Percentiles rank a stretch among this genome's conserved stretches.
phyloP scores from a whole-genome alignment of 73 alveolate species.

The Symbiodinium pilosum region DNA sequence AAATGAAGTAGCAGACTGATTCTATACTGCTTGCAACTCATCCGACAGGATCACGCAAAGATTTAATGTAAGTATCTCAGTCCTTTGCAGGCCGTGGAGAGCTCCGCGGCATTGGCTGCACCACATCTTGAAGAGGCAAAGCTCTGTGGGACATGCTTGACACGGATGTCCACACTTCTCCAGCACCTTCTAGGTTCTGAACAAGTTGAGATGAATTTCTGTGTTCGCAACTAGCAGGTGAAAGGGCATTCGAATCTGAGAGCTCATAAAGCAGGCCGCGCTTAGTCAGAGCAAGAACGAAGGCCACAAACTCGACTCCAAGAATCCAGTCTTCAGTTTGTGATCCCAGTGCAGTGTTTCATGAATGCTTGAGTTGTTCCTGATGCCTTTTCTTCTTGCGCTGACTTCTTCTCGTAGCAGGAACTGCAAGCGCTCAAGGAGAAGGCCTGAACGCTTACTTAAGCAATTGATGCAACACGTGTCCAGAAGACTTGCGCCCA shows the following conservation, averaged over 20 bases:
- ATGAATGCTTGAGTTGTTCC: too few species aligned
- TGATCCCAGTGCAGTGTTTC: too few species aligned
- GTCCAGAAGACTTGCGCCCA: not conserved
- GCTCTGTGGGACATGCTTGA: too few species aligned
- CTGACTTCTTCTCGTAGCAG: not conserved
- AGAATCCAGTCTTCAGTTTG: too few species aligned
- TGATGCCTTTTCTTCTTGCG: not conserved
- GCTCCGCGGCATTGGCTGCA: not conserved
- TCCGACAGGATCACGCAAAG: not conserved
- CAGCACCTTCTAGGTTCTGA: too few species aligned
- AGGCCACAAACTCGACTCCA: too few species aligned
- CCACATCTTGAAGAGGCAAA: not conserved
- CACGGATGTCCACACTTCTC: too few species aligned
- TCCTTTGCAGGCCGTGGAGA: not conserved
- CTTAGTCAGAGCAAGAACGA: too few species aligned
- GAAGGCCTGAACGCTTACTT: not conserved
- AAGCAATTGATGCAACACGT: not conserved
- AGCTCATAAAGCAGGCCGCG: too few species aligned
- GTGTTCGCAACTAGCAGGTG: too few species aligned
- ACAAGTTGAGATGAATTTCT: too few species aligned
- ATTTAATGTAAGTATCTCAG: not conserved
- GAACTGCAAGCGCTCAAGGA: not conserved
- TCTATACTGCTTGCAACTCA: not conserved
- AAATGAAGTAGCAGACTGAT: not conserved
- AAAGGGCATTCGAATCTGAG: too few species aligned